Evolutionary conservation across 768 basidiomycete genomes (phyloP).

Genomic region (Tephrocybe sp.): DNA sequence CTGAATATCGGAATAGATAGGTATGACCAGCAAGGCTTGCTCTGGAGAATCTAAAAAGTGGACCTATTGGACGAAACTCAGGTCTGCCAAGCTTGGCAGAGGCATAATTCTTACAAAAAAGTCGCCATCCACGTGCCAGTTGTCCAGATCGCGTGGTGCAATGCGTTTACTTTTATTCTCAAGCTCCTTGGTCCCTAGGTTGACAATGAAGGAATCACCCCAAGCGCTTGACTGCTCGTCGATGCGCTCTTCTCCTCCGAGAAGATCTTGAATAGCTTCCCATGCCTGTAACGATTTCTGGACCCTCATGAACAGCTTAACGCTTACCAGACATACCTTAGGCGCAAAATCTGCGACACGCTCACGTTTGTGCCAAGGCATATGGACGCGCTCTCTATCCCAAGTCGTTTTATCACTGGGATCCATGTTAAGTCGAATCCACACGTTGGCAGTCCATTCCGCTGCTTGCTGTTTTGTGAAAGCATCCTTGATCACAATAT

Average conservation of each 20-base stretch:
- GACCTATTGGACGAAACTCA: constrained; percentile 26
- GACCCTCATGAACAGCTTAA: neutral
- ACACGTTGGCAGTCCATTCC: constrained; percentile 49
- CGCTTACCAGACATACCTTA: constrained; percentile 31
- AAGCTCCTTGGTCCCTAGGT: constrained; percentile 48
- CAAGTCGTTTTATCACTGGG: constrained; percentile 55
- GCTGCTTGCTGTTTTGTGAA: constrained; percentile 50
- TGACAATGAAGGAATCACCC: constrained; percentile 64
- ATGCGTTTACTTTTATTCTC: constrained; percentile 27
- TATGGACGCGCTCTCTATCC: constrained; percentile 48
- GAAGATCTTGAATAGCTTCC: constrained; percentile 57
- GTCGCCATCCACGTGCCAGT: constrained; percentile 66
- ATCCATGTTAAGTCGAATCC: constrained; percentile 49
- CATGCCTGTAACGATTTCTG: constrained; percentile 37
- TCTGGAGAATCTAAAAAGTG: constrained; percentile 67
- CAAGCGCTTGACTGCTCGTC: constrained; percentile 44
- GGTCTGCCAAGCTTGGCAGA: neutral
- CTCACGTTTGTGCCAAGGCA: constrained; percentile 50
- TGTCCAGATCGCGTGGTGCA: constrained; percentile 45
- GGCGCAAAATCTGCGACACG: constrained; percentile 48
- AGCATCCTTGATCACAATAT: constrained; percentile 47
- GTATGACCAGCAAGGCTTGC: constrained; percentile 61
- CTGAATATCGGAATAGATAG: constrained; percentile 55
- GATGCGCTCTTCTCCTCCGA: constrained; percentile 59
- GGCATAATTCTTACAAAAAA: constrained; percentile 39